Conservation (phyloP, 164 flowering plant genomes). For the Magnolia sinica region DNA sequence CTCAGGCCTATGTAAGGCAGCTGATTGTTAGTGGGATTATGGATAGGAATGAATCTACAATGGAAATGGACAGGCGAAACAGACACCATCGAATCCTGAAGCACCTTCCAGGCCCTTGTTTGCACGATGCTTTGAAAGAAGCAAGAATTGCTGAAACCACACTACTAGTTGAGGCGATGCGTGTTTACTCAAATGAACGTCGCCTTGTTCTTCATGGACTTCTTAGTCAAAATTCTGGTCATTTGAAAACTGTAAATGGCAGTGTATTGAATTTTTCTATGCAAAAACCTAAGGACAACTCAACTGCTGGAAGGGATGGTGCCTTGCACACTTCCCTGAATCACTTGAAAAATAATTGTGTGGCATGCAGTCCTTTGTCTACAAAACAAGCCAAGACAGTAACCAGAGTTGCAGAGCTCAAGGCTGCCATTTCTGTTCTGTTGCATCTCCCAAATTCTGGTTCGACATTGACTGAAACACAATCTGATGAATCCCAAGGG, state of each 20-base stretch:
- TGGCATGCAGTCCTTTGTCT: conserved; percentile 23
- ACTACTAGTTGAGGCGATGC: conserved; percentile 45
- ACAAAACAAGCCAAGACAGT: conserved; percentile 25
- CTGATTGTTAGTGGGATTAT: conserved; percentile 83
- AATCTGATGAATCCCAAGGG: conserved; percentile 52
- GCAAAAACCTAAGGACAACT: conserved; percentile 27
- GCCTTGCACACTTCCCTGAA: conserved; percentile 31
- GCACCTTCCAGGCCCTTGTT: conserved; percentile 64
- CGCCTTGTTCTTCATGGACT: conserved; percentile 66
- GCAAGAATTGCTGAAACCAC: conserved; percentile 41
- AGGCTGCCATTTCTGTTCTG: conserved; percentile 56
- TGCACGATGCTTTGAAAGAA: conserved; percentile 60
- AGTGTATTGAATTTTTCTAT: conserved; percentile 10
- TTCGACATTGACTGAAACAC: conserved; percentile 30
- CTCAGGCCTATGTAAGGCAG: conserved; percentile 90
- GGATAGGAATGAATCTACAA: conserved; percentile 45
- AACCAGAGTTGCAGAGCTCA: conserved; percentile 53
- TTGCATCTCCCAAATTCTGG: conserved; percentile 53
- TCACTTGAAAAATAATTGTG: conserved; percentile 31
- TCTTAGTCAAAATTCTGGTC: conserved; percentile 18
- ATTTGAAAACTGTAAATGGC: conserved; percentile 10
- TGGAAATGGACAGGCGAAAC: conserved; percentile 45
- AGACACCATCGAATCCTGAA: conserved; percentile 74
- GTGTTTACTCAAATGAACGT: conserved; percentile 79
- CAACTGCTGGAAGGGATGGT: conserved; percentile 26